Percentiles rank a stretch among this genome's conserved stretches.
Conservation (phyloP, 139 green algal genomes). For the Pseudopediastrum boryanum region DNA sequence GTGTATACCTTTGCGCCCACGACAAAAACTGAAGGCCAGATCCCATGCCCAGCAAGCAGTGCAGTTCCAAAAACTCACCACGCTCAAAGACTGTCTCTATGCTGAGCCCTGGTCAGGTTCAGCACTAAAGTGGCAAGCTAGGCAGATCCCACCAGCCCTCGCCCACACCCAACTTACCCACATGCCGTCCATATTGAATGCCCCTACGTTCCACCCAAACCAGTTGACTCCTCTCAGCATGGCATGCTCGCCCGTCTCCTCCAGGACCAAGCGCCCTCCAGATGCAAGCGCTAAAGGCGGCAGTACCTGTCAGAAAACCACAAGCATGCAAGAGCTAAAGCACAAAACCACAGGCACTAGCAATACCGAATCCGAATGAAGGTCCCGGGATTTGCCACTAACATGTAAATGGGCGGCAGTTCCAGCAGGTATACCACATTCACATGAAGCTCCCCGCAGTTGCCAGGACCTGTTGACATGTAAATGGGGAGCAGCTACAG, state of each 20-base stretch:
- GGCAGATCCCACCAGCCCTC: no score
- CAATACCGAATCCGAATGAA: background rate
- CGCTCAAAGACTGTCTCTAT: no score
- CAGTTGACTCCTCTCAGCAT: slow-evolving; percentile 35
- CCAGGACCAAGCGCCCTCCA: background rate
- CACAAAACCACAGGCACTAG: background rate
- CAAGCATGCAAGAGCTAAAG: background rate
- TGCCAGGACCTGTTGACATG: background rate
- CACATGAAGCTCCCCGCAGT: background rate
- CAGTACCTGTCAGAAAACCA: background rate
- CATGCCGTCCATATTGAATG: slow-evolving; percentile 33
- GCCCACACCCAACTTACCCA: slow-evolving; percentile 13
- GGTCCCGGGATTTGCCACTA: background rate
- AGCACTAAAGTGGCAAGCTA: no score
- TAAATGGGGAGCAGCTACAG: background rate
- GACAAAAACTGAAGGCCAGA: no score
- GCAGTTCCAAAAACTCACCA: no score
- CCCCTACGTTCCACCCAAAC: slow-evolving; percentile 36
- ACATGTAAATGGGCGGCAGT: background rate
- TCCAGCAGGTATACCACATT: background rate
- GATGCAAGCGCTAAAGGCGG: slow-evolving; percentile 3
- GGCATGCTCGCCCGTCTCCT: background rate
- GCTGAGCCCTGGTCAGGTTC: no score
- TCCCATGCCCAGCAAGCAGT: no score
- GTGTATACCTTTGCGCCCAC: no score